Conservation (phyloP, 352 stramenopile species). For the Phytophthora quininea region DNA sequence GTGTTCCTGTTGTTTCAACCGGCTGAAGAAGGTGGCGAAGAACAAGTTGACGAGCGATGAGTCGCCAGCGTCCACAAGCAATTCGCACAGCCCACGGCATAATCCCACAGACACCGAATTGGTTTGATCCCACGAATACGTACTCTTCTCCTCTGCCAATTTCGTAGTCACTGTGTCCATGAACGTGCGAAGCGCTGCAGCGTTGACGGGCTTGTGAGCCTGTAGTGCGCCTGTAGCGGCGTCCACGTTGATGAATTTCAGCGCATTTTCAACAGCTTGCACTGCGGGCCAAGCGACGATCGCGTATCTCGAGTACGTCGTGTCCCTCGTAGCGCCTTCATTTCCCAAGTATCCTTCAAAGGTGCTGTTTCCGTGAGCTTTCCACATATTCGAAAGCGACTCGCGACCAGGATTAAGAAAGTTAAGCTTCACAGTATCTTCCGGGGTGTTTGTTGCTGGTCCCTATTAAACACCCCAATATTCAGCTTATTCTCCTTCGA, state of each 20-base stretch:
- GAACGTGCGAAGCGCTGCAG: conserved; percentile 4
- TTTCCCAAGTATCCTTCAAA: conserved; percentile 15
- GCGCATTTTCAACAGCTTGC: conserved; percentile 6
- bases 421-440: conserved; percentile 7
- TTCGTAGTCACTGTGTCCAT: conserved; percentile 5
- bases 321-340: conserved; percentile 18
- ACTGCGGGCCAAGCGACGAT: conserved; percentile 14
- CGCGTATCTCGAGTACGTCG: conserved; percentile 22
- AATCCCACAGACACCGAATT: conserved; percentile 8
- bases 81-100: conserved; percentile 5
- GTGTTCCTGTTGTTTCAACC: conserved; percentile 3
- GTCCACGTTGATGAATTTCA: conserved; percentile 17
- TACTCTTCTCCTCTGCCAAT: neutral
- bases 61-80: conserved; percentile 14
- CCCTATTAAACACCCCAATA: neutral
- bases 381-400: conserved; percentile 18
- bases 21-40: conserved; percentile 17
- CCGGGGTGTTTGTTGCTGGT: neutral
- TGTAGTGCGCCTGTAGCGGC: conserved; percentile 9
- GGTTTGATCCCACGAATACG: neutral
- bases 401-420: conserved; percentile 31
- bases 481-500: neutral
- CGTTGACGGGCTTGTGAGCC: neutral
- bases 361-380: conserved; percentile 7
- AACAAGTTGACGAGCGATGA: conserved; percentile 14